Evolutionary conservation across 306 rosid genomes (phyloP), one percentile per base, ranked within the genome.

Genomic region (Quercus parvula): DNA sequence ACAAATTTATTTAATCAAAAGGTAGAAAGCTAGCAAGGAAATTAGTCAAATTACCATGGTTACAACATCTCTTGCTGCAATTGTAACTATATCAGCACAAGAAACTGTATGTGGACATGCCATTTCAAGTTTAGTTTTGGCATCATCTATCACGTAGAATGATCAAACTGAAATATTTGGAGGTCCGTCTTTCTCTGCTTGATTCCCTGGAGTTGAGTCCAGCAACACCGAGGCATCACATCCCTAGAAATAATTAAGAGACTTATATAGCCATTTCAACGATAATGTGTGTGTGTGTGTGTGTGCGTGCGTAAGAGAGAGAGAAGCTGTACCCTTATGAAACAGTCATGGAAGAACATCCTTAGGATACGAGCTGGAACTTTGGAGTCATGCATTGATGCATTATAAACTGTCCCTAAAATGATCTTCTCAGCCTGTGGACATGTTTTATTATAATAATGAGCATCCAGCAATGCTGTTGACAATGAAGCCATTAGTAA

Each of bases 291-390:
- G 46, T 7, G 46, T 0, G 46, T 7, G 46, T 0, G 41, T 0
- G 9, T 2, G 46, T 1, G 31, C 20, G 5, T 22, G 24, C 4
- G 1, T n/a, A 38, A n/a, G 9, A 51, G 55, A 58, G 79, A 66
- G 67, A 77, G 46, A 75, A 35, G 25, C 25, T 75, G 12, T 82
- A 92, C 97, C 96, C 94, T 89, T 75, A 91, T 80, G 85, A 91
- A 91, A 83, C 94, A 93, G 56, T 91, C 97, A 70, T 87, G 97
- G 86, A 93, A 91, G 86, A 91, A 89, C 91, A 93, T 87, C 78
- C 96, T 85, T 24, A 91, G 81, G 75, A 89, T 75, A 38, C 92
- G 88, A 79, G 97, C 88, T 13, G 94, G 96, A 30, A 89, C 92
- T 85, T 81, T 91, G 6, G 90, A 87, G 49, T 93, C 94, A 56